phyloP scores from a whole-genome alignment of 805 yeast genomes.

The Yamadazyma scolyti region DNA sequence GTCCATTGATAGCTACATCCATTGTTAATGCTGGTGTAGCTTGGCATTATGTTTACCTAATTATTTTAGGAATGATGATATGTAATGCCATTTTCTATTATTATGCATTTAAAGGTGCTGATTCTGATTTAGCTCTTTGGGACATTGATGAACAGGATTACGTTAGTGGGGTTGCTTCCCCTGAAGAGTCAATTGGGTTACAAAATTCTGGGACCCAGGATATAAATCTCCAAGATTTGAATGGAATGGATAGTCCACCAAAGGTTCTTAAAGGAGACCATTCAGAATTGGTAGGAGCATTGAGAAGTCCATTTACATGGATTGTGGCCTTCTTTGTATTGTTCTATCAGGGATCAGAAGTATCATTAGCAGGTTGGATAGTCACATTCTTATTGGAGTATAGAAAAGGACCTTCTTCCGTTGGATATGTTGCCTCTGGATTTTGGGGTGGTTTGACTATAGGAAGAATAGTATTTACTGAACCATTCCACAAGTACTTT shows the following conservation, averaged over 20 bases:
- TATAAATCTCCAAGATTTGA: constrained; percentile 1
- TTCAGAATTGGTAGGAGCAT: constrained; percentile 26
- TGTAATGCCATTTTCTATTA: constrained; percentile 28
- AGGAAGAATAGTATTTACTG: constrained; percentile 55
- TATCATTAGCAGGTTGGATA: constrained; percentile 70
- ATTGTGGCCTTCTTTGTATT: constrained; percentile 51
- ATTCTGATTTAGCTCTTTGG: constrained; percentile 40
- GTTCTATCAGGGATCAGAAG: constrained; percentile 67
- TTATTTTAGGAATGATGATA: constrained; percentile 40
- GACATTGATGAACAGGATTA: constrained; percentile 15
- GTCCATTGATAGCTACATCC: constrained; percentile 62
- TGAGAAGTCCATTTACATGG: constrained; percentile 38
- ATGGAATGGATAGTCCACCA: neutral
- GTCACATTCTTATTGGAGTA: constrained; percentile 58
- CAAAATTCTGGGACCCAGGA: neutral
- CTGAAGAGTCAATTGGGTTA: constrained; percentile 6
- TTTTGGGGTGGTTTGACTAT: constrained; percentile 70
- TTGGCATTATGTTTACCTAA: constrained; percentile 55
- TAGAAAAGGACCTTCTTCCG: constrained; percentile 44
- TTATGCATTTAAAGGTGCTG: constrained; percentile 47
- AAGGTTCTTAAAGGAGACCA: neutral
- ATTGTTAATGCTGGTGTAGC: constrained; percentile 45
- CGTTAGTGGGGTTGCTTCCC: constrained; percentile 1
- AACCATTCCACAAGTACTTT: constrained; percentile 29
- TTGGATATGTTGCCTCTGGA: constrained; percentile 66